These are phyloP conservation scores for Phoma herbarum DNA, from an alignment of 2,329 filamentous ascomycete species.

Conservation along the genomic window DNA sequence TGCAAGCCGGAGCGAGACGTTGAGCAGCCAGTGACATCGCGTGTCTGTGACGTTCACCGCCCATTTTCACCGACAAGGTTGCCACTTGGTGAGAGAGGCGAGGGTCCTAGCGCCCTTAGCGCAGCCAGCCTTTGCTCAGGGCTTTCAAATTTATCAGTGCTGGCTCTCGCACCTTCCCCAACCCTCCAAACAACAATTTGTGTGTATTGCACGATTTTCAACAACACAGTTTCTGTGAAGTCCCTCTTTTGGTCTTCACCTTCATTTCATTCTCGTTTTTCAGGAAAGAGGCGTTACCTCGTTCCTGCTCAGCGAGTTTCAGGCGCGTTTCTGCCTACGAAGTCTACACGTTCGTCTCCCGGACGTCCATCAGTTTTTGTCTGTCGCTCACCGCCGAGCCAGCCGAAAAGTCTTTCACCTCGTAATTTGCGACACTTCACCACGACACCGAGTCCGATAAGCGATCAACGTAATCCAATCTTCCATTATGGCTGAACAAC, in stretches of 20 bases:
- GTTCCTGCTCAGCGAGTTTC: conserved; percentile 52
- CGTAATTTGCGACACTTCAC: conserved; percentile 28
- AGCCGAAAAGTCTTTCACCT: conserved; percentile 30
- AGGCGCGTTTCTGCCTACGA: conserved; percentile 53
- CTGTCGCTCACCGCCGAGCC: conserved; percentile 45
- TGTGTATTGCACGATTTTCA: conserved; percentile 43
- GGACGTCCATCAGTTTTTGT: conserved; percentile 35
- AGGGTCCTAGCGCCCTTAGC: conserved; percentile 29
- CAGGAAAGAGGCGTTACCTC: conserved; percentile 50
- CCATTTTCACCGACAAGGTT: conserved; percentile 35
- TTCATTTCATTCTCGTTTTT: conserved; percentile 52
- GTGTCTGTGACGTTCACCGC: conserved; percentile 35
- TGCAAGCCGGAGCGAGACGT: conserved; percentile 11
- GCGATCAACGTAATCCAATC: conserved; percentile 22
- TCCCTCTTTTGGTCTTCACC: conserved; percentile 54
- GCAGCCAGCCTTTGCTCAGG: conserved; percentile 29
- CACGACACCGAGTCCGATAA: conserved; percentile 19
- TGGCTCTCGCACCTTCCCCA: conserved; percentile 34
- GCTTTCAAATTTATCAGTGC: conserved; percentile 34
- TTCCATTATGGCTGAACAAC: conserved; percentile 62
- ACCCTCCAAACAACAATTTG: conserved; percentile 42
- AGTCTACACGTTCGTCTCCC: conserved; percentile 44
- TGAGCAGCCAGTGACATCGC: conserved; percentile 25
- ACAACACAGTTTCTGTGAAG: conserved; percentile 48
- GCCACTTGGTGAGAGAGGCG: conserved; percentile 27